phyloP scores from a whole-genome alignment of 2,329 filamentous ascomycete species.

The Lojkania enalia region DNA sequence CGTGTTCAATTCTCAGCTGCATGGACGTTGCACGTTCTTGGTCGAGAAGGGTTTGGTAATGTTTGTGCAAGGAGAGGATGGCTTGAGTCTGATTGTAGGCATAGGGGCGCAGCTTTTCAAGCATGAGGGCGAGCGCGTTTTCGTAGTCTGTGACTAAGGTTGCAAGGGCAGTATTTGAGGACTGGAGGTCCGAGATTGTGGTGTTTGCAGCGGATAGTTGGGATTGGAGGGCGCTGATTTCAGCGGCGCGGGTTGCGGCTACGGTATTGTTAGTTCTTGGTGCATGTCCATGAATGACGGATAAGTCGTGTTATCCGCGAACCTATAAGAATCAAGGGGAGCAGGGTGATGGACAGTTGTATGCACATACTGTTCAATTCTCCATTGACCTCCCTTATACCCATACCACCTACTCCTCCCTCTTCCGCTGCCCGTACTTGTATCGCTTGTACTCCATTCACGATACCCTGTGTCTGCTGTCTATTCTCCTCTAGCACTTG shows the following conservation, averaged over 20 bases:
- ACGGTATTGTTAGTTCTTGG: conserved; percentile 22
- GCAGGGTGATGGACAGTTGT: not conserved
- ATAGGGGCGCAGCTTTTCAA: conserved; percentile 43
- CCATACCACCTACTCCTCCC: conserved; percentile 26
- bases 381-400: conserved; percentile 39
- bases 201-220: conserved; percentile 36
- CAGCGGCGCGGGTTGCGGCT: conserved; percentile 33
- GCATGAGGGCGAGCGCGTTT: conserved; percentile 43
- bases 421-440: conserved; percentile 43
- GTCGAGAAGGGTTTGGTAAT: conserved; percentile 52
- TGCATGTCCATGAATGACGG: not conserved
- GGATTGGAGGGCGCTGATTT: conserved; percentile 35
- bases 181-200: conserved; percentile 27
- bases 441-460: conserved; percentile 45
- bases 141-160: conserved; percentile 48
- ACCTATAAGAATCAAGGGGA: conserved; percentile 1
- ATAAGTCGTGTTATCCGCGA: no score
- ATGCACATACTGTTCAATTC: conserved; percentile 35
- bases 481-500: conserved; percentile 46
- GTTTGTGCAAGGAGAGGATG: conserved; percentile 50
- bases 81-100: conserved; percentile 48
- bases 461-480: conserved; percentile 42
- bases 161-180: conserved; percentile 30
- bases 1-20: conserved; percentile 52
- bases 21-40: conserved; percentile 49